Evolutionary conservation across 2,329 filamentous ascomycete genomes (phyloP), one percentile per base, ranked within the genome.

Genomic region (Torrubiella hemipterigena): DNA sequence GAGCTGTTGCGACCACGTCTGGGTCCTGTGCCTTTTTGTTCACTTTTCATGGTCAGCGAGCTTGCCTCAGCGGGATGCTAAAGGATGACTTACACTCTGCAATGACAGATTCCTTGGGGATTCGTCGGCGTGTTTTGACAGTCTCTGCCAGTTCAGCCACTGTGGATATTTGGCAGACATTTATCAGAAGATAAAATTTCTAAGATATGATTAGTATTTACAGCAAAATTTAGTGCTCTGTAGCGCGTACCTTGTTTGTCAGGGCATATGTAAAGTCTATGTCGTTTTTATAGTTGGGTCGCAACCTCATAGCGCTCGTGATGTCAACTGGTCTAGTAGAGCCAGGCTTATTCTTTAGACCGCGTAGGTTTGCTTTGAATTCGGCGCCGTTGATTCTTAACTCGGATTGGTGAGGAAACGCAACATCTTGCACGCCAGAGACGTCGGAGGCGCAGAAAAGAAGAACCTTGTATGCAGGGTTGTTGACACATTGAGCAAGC

Each of bases 251-350:
- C 76, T 93, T 94, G 39, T 73, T 70, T 11, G 91, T 96, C 42
- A 96, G 63, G 28, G 91, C 91, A 57, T 95, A 98, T 24, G 85
- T 93, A 54, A 98, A 78, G 35, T 81, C 73, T 38, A 98, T 61
- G 30, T 65, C 75, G 50, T 96, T 96, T 32, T 61, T 61, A 48
- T 89, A 93, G 26, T 67, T 67, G 9, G 76, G 71, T 40, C 73
- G 77, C 18, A 83, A 71, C 13, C 79, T 74, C 27, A 96, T 63
- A 37, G 74, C 69, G 41, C 71, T 64, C 7, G 91, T 98, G 38
- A 98, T 81, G 56, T 98, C 91, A 28, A 84, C 86, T 7, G 91
- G 91, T 46, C 85, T 77, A 24, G 91, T 98, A 27, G 91, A 93
- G 15, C 91, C 91, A 6, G 89, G 84, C 54, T 91, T 93, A 54